These are phyloP conservation scores for Camelina sativa DNA, from an alignment of 345 rosid genomes.

Conservation along the genomic window DNA sequence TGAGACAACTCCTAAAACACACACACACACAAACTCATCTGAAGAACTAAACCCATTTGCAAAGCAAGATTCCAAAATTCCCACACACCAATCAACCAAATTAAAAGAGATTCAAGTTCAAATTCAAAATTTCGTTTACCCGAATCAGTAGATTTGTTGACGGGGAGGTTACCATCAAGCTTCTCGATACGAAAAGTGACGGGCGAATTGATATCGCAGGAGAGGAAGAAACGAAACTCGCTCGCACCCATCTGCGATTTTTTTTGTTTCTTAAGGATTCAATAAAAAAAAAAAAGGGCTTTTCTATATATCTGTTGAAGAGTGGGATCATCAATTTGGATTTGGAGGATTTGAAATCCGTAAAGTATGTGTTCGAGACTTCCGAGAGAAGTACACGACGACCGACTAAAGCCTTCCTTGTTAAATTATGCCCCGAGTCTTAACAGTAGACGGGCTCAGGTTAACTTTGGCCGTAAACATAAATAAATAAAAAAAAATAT, in stretches of 20 bases:
- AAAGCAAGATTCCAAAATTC: background rate
- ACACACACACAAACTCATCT: background rate
- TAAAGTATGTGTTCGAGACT: background rate
- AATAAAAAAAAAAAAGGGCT: too few relatives aligned
- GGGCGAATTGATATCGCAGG: slow-evolving; percentile 94
- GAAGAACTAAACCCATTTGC: slow-evolving; percentile 15
- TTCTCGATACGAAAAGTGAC: slow-evolving; percentile 90
- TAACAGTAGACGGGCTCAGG: too few relatives aligned
- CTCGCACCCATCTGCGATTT: slow-evolving; percentile 61
- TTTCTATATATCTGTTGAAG: slow-evolving; percentile 16
- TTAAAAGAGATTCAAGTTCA: slow-evolving; percentile 8
- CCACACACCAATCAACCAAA: slow-evolving; percentile 1
- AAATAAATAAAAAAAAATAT: too few relatives aligned
- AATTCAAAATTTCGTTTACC: slow-evolving; percentile 43
- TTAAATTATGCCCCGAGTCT: too few relatives aligned
- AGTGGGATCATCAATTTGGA: background rate
- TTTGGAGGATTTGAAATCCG: slow-evolving; percentile 14
- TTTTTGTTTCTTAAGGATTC: background rate
- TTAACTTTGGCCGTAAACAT: too few relatives aligned
- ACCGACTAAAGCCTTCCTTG: background rate
- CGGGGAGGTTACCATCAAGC: slow-evolving; percentile 75
- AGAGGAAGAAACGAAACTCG: slow-evolving; percentile 96
- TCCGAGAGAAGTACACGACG: slow-evolving; percentile 13
- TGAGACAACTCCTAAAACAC: slow-evolving; percentile 51
- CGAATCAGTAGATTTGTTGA: slow-evolving; percentile 51